Percentiles rank a stretch among this genome's conserved stretches.
Evolutionary conservation across 208 protist species (phyloP).

Genomic region (Porcisia deanei): DNA sequence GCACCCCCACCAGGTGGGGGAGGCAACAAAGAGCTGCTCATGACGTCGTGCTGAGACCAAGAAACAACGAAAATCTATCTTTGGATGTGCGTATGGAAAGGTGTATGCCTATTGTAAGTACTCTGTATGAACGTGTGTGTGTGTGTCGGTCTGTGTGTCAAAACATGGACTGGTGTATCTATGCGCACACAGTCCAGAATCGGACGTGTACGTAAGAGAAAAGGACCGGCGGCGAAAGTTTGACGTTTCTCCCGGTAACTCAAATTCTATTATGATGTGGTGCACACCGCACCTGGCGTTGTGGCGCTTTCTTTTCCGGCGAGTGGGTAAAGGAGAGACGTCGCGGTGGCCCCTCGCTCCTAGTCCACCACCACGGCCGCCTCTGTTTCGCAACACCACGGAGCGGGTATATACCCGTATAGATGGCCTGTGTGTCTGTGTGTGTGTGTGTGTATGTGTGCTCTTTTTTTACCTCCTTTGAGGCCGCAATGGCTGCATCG

Average conservation of each 20-base stretch:
- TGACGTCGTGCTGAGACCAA: not conserved
- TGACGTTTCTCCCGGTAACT: not conserved
- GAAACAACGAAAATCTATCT: not conserved
- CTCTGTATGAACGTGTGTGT: not conserved
- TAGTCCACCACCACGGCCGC: not conserved
- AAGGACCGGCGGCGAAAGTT: no score
- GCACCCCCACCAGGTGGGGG: slow-evolving; percentile 11
- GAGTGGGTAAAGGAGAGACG: no score
- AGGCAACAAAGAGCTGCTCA: not conserved
- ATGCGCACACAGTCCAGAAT: not conserved
- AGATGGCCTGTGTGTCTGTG: not conserved
- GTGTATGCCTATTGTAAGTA: not conserved
- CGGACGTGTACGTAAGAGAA: not conserved
- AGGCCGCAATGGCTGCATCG: not conserved
- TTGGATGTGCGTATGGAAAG: slow-evolving; percentile 3
- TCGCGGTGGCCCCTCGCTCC: no score
- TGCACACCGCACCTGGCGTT: no score
- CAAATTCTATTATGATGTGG: not conserved
- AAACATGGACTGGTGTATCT: not conserved
- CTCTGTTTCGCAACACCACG: not conserved
- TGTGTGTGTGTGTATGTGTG: not conserved
- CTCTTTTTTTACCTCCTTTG: not conserved
- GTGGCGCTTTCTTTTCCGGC: not conserved
- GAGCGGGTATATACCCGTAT: no score
- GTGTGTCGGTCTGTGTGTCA: not conserved